These are phyloP conservation scores for Nicotiana undulata DNA, from an alignment of 257 asterid genomes.

Conservation along the genomic window DNA sequence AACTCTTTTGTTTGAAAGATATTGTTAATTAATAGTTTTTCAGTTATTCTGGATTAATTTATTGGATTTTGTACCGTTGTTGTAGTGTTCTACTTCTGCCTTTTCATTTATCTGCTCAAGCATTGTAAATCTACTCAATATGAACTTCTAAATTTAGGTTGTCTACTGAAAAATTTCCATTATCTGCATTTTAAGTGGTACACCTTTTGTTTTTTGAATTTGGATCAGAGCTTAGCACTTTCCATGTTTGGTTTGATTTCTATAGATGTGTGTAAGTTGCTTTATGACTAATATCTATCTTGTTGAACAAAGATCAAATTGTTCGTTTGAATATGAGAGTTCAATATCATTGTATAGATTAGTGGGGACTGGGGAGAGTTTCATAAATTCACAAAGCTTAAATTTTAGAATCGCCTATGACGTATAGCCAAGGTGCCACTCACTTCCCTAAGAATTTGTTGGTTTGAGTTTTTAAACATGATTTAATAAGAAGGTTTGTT, in stretches of 20 bases:
- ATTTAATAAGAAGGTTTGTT: background rate
- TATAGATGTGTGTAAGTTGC: background rate
- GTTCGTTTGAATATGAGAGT: background rate
- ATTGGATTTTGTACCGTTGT: background rate
- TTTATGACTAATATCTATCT: background rate
- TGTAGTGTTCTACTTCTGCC: background rate
- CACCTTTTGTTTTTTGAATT: background rate
- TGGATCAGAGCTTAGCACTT: background rate
- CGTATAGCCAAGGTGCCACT: background rate
- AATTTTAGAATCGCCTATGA: background rate
- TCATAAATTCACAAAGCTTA: background rate
- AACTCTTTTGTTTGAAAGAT: no score
- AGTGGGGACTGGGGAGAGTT: no score
- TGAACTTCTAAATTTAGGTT: background rate
- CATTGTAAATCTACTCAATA: background rate
- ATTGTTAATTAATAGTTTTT: background rate
- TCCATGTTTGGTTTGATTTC: background rate
- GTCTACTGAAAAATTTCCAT: background rate
- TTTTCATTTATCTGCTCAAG: background rate
- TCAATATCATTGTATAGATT: background rate
- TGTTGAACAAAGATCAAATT: background rate
- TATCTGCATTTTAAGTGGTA: background rate
- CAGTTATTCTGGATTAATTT: background rate
- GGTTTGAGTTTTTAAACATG: background rate
- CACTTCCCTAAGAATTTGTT: background rate